Evolutionary conservation across 2,329 filamentous ascomycete genomes (phyloP).

Genomic region (Cryphonectria japonica): DNA sequence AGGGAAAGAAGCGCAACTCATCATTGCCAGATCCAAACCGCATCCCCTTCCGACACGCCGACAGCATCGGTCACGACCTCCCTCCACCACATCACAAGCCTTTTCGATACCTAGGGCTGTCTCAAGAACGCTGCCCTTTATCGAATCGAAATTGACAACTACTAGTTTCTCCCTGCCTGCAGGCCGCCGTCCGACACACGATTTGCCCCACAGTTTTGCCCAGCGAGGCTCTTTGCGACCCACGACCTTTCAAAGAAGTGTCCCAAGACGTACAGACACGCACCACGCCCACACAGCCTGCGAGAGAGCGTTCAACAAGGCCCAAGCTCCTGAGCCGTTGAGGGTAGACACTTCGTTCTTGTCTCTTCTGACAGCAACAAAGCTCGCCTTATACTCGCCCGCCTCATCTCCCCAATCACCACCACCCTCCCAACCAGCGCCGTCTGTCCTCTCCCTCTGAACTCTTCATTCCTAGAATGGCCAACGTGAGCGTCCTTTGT

Average conservation of each 20-base stretch:
- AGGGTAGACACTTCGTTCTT: constrained; percentile 1
- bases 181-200: constrained; percentile 19
- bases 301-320: not conserved
- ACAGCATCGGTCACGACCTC: not conserved
- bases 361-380: not conserved
- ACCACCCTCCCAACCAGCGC: not conserved
- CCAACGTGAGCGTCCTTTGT: constrained; percentile 30
- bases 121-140: not conserved
- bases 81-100: not conserved
- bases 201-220: constrained; percentile 25
- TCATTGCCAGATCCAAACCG: not conserved
- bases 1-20: not conserved
- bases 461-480: constrained; percentile 27
- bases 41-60: not conserved
- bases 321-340: constrained; percentile 5
- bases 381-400: not conserved
- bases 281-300: constrained; percentile 1
- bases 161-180: constrained; percentile 7
- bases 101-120: constrained; percentile 2
- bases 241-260: constrained; percentile 25
- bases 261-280: constrained; percentile 13
- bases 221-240: constrained; percentile 23
- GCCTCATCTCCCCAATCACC: not conserved
- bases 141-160: constrained; percentile 17
- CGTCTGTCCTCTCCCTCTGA: constrained; percentile 10